These are phyloP conservation scores for Monosporozyma aquatica DNA, from an alignment of 805 yeast genomes.

Conservation along the genomic window DNA sequence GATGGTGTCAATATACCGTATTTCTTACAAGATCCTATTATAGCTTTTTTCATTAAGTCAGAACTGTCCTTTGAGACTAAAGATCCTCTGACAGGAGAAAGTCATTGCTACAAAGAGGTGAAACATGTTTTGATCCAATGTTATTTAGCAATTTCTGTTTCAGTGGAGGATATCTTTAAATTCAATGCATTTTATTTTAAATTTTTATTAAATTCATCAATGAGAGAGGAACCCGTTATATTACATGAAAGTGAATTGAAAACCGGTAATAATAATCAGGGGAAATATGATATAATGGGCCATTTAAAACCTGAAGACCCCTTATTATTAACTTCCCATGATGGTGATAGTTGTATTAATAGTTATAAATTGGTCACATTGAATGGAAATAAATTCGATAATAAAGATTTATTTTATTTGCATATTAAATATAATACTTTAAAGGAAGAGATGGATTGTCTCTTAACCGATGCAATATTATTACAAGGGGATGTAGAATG, in stretches of 20 bases:
- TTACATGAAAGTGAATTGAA: conserved; percentile 14
- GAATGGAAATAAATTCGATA: conserved; percentile 9
- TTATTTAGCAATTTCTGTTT: conserved; percentile 24
- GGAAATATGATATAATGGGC: conserved; percentile 15
- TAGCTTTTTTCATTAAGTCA: conserved; percentile 12
- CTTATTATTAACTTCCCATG: conserved; percentile 13
- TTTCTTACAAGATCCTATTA: conserved; percentile 10
- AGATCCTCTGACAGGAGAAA: too few relatives aligned
- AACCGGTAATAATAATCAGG: conserved; percentile 1
- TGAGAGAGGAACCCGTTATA: conserved; percentile 19
- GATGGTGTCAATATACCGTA: conserved; percentile 10
- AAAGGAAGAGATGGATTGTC: conserved; percentile 21
- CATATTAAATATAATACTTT: conserved; percentile 18
- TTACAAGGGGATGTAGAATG: conserved; percentile 23
- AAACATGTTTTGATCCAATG: conserved; percentile 11
- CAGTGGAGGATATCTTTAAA: conserved; percentile 28
- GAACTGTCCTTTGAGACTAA: conserved; percentile 9
- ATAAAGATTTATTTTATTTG: conserved; percentile 17
- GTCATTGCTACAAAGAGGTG: conserved; percentile 12
- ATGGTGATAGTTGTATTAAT: conserved; percentile 19
- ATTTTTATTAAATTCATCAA: conserved; percentile 22
- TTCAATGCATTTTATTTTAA: conserved; percentile 23
- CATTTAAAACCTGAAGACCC: conserved; percentile 14
- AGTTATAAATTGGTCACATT: conserved; percentile 18
- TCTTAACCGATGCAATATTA: conserved; percentile 21